Percentiles rank a stretch among this genome's conserved stretches.
Evolutionary conservation across 1,139 yeast species (phyloP).

Genomic region (Citeromyces hawaiiensis): DNA sequence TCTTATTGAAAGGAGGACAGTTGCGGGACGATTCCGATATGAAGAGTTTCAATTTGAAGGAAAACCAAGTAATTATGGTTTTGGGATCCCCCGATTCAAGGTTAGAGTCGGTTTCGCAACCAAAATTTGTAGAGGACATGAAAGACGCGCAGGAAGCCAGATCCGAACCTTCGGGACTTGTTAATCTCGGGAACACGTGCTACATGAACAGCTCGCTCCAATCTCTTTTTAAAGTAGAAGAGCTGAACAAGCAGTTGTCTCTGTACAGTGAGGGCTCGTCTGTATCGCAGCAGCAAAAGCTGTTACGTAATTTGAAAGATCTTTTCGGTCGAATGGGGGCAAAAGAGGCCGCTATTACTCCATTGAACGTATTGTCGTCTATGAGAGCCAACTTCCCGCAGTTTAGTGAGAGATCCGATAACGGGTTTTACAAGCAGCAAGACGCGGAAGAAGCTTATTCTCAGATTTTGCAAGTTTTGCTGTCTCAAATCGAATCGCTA

Average conservation of each 20-base stretch:
- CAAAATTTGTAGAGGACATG: conserved; percentile 60
- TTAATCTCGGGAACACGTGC: conserved; percentile 89
- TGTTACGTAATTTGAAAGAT: conserved; percentile 22
- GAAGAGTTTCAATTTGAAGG: conserved; percentile 38
- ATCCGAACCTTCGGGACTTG: conserved; percentile 66
- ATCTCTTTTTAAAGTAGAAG: conserved; percentile 57
- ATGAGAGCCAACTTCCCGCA: conserved; percentile 70
- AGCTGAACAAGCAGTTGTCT: conserved; percentile 22
- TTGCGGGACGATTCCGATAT: conserved; percentile 53
- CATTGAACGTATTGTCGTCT: conserved; percentile 48
- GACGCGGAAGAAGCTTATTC: conserved; percentile 97
- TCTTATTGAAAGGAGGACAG: conserved; percentile 82
- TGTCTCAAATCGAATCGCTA: conserved; percentile 30
- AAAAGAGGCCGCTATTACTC: conserved; percentile 35
- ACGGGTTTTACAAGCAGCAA: conserved; percentile 80
- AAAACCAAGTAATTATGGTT: conserved; percentile 68
- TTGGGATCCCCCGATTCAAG: conserved; percentile 79
- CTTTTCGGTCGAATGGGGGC: conserved; percentile 31
- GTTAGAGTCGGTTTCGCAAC: conserved; percentile 23
- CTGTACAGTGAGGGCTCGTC: conserved; percentile 7
- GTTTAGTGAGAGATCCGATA: conserved; percentile 63
- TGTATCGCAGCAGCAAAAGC: conserved; percentile 13
- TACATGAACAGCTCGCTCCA: conserved; percentile 86
- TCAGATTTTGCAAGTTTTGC: conserved; percentile 48
- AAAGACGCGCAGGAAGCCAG: conserved; percentile 19